These are phyloP conservation scores for Colletotrichum orchidophilum DNA, from an alignment of 2,329 filamentous ascomycete species.

Conservation along the genomic window DNA sequence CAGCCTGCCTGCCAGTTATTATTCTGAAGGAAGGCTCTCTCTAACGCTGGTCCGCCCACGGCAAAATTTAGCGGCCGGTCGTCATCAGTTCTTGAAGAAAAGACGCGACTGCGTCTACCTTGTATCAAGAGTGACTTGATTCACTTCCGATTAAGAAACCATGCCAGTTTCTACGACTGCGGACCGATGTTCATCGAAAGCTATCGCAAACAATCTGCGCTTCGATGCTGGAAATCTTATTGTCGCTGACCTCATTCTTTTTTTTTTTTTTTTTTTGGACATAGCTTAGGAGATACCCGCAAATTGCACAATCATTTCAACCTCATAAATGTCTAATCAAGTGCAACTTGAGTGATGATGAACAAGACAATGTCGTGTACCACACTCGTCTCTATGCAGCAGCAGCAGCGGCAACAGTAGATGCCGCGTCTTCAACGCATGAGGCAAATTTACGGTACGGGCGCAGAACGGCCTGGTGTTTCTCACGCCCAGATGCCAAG, in stretches of 20 bases:
- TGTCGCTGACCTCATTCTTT: not conserved
- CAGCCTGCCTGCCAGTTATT: not conserved
- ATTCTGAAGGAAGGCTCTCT: not conserved
- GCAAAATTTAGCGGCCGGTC: not conserved
- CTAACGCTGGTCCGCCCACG: too few species aligned
- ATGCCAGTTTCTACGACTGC: not conserved
- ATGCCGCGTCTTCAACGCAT: not conserved
- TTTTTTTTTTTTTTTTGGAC: not conserved
- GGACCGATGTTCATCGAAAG: too few species aligned
- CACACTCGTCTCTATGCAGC: too few species aligned
- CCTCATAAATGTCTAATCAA: not conserved
- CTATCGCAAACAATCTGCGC: not conserved
- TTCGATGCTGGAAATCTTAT: not conserved
- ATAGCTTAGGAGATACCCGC: slow-evolving; percentile 4
- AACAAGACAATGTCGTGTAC: too few species aligned
- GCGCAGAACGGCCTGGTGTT: not conserved
- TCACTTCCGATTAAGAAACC: not conserved
- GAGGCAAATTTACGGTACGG: not conserved
- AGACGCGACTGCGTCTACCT: not conserved
- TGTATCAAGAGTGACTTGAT: not conserved
- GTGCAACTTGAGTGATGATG: not conserved
- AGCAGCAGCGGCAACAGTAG: too few species aligned
- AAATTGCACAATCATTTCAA: slow-evolving; percentile 4
- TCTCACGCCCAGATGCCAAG: not conserved
- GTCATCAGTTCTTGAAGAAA: not conserved